Base-by-base conservation (phyloP, 176 grass and related monocot genomes). In the Microstegium vimineum region DNA sequence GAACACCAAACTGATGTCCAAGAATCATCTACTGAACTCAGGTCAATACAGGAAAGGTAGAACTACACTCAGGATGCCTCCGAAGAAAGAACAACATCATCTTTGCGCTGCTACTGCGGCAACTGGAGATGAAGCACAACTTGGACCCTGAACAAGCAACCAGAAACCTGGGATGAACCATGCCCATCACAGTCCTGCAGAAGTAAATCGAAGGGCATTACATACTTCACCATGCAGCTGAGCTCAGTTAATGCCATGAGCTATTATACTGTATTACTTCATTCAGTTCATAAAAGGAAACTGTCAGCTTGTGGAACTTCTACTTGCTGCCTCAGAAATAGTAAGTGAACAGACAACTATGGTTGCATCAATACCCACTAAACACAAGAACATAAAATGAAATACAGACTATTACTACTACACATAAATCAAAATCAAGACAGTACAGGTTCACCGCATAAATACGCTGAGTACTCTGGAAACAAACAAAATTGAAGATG, bases 131-230 rank as follows among this genome's bases (percentile, higher is more conserved):
- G 88, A 83, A 78, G 33, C 75, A 69, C 27, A 86, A 70, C 40
- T 79, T 90, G 52, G 75, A 79, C 20, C 80, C 74, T 69, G 88
- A 79, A 10, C 88, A 90, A 74, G 74, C 84, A 83, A 83, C 88
- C 60, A 86, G 74, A 54, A 83, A 83, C 49, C 80, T 86, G 23
- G 33, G 80, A 79, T 87, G 84, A 86, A 79, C 25, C 80, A 83
- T 86, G 36, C 69, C 61, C 18, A 34, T 79, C 32, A 74, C n/a
- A 69, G 16, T 59, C 74, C 88, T 90, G 84, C 84, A 86, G 17
- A 75, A 90, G 76, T 5, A 15, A 90, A 75, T 85, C 16, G 3
- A 41, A 34, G 5, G 17, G 9, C 74, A 74, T 78, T 73, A 72
- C 40, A 72, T 25, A 66, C 47, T 40, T 67, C 45, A 79, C 45